A percentile compares a stretch with the other conserved stretches of the same genome.
phyloP scores from a whole-genome alignment of 2,329 filamentous ascomycete genomes.

The Exophiala calicioides region DNA sequence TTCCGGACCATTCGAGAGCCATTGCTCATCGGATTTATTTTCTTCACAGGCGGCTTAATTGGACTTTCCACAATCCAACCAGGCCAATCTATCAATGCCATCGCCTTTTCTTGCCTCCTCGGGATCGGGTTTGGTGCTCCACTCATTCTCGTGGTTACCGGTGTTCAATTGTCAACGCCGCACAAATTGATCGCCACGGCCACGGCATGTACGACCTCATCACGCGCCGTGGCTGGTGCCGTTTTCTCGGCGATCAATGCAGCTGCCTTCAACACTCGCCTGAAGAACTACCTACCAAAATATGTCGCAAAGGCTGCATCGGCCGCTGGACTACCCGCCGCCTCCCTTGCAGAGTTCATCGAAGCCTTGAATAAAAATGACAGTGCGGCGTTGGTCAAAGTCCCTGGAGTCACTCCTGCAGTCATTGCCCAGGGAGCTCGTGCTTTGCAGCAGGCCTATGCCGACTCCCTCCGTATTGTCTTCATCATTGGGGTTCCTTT shows the following conservation, averaged over 20 bases:
- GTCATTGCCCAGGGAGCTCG: constrained; percentile 3
- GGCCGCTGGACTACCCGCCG: constrained; percentile 18
- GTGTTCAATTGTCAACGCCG: constrained; percentile 26
- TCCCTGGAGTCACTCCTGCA: constrained; percentile 12
- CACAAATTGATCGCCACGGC: constrained; percentile 26
- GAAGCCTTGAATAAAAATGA: constrained; percentile 15
- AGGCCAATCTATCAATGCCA: constrained; percentile 4
- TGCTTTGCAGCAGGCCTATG: constrained; percentile 20
- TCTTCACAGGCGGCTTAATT: constrained; percentile 25
- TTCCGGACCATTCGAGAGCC: constrained; percentile 27
- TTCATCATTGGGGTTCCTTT: constrained; percentile 19
- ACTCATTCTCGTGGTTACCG: constrained; percentile 25
- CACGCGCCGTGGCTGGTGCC: constrained; percentile 22
- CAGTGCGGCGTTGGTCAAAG: constrained; percentile 2
- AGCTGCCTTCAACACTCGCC: constrained; percentile 17
- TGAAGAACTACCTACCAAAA: constrained; percentile 20
- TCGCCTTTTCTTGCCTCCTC: constrained; percentile 16
- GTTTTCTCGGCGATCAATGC: constrained; percentile 27
- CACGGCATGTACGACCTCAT: constrained; percentile 25
- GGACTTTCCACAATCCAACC: constrained; percentile 22
- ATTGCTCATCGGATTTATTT: constrained; percentile 21
- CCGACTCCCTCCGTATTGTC: constrained; percentile 20
- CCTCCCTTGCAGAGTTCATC: constrained; percentile 19
- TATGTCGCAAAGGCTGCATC: constrained; percentile 16
- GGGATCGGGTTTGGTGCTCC: constrained; percentile 26